Conservation (phyloP, 179 eudicot genomes). For the Sideroxylon spinosum region DNA sequence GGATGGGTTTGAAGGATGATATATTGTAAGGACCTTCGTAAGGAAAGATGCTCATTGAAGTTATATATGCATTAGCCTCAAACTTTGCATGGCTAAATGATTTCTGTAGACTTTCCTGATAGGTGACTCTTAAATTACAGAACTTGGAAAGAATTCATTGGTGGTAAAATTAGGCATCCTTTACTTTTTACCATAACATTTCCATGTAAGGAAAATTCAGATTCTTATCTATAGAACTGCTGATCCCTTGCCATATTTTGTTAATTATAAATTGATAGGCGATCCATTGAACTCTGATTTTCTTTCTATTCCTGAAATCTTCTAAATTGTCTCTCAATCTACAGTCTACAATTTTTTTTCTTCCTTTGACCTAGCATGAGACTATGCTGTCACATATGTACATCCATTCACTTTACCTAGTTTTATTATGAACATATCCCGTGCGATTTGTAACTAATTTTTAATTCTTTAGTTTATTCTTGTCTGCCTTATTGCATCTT, state of each 20-base stretch:
- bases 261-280: not conserved
- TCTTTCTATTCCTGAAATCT: too few relatives aligned
- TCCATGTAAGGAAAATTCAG: not conserved
- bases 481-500: slow-evolving; percentile 4
- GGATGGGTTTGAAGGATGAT: not conserved
- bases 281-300: not conserved
- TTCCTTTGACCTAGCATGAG: not conserved
- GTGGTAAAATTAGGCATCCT: not conserved
- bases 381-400: not conserved
- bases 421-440: not conserved
- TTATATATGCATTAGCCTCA: slow-evolving; percentile 2
- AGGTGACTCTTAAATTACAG: not conserved
- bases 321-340: not conserved
- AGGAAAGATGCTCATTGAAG: not conserved
- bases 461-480: not conserved
- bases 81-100: not conserved
- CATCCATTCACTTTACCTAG: not conserved
- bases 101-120: not conserved
- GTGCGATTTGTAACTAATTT: slow-evolving; percentile 1
- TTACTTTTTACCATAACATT: not conserved
- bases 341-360: not conserved
- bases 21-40: not conserved
- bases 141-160: too few relatives aligned
- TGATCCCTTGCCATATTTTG: not conserved
- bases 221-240: slow-evolving; percentile 3